Evolutionary conservation across 2,329 filamentous ascomycete species (phyloP), one percentile per base, ranked within the genome.

Genomic region (Paraphoma sp.): DNA sequence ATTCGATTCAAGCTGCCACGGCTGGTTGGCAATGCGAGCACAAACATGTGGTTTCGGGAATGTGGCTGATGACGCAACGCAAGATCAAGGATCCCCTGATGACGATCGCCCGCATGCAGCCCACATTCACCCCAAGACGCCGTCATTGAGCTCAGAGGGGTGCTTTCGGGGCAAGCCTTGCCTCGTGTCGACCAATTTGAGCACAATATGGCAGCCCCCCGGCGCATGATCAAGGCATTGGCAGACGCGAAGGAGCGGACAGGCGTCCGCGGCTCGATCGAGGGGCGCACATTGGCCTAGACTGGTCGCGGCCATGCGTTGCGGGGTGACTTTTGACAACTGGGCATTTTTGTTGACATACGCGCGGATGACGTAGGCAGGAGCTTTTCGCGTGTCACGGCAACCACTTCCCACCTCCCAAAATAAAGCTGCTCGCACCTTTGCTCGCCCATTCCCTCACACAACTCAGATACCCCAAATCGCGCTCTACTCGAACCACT

Each of bases 341-440:
- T 54, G 18, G 46, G 28, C 36, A 18, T 29, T 51, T 51, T 42
- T 44, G 33, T 30, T 41, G 45, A 54, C 52, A 30, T 36, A 55
- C 48, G 54, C 45, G 50, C 46, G n/a, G 33, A 52, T 48, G 51
- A 57, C 54, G 54, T 56, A 51, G 42, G 38, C 47, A 30, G 47
- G 36, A 23, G 23, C 23, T 23, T 38, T 16, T 40, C 42, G 45
- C 46, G 50, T 53, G 54, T 56, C 51, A 53, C 50, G 56, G 62
- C 59, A 62, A 60, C 54, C 56, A 50, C 50, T 54, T 46, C 52
- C 56, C 56, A 51, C 60, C 46, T 41, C 57, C 42, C 56, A 60
- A 63, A 62, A 60, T 62, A 65, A 65, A 65, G 60, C 59, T 59
- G 54, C 51, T 52, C 53, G 59, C 56, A 53, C 54, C 45, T 48